phyloP scores from a whole-genome alignment of 805 yeast genomes.

The Torulaspora maleeae region DNA sequence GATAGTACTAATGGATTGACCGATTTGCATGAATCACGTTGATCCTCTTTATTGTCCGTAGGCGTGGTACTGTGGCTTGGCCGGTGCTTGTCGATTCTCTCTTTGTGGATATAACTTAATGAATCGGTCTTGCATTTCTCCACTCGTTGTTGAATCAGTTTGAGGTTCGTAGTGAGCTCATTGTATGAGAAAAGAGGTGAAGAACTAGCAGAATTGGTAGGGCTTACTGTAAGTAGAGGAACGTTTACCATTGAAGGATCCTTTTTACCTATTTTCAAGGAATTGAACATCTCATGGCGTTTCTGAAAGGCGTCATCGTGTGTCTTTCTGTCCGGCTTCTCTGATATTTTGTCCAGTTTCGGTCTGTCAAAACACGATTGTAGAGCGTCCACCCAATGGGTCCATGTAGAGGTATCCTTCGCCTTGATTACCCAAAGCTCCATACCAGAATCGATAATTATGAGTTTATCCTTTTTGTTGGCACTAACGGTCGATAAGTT shows the following conservation, averaged over 20 bases:
- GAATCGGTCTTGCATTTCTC: conserved; percentile 32
- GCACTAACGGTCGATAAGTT: conserved; percentile 79
- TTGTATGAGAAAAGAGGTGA: conserved; percentile 21
- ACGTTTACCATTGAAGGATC: conserved; percentile 7
- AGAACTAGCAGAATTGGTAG: conserved; percentile 11
- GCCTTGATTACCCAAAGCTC: conserved; percentile 90
- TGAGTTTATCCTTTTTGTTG: conserved; percentile 57
- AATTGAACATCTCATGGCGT: neutral
- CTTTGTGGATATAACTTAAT: conserved; percentile 14
- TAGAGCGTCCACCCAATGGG: conserved; percentile 78
- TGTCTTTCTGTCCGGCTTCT: neutral
- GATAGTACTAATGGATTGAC: conserved; percentile 1
- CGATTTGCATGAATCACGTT: conserved; percentile 10
- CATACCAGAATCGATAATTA: conserved; percentile 88
- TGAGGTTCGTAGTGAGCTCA: conserved; percentile 20
- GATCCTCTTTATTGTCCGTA: conserved; percentile 4
- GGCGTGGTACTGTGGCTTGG: conserved; percentile 14
- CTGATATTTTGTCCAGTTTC: conserved; percentile 1
- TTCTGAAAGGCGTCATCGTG: neutral
- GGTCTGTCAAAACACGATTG: conserved; percentile 38
- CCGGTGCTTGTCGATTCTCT: neutral
- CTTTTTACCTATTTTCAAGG: neutral
- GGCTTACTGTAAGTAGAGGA: conserved; percentile 2
- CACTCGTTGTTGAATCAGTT: conserved; percentile 26
- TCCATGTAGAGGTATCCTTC: conserved; percentile 57